A percentile compares a stretch with the other conserved stretches of the same genome.
Evolutionary conservation across 192 early-diverging fungal species (phyloP).

Genomic region (Blastocladiella britannica): DNA sequence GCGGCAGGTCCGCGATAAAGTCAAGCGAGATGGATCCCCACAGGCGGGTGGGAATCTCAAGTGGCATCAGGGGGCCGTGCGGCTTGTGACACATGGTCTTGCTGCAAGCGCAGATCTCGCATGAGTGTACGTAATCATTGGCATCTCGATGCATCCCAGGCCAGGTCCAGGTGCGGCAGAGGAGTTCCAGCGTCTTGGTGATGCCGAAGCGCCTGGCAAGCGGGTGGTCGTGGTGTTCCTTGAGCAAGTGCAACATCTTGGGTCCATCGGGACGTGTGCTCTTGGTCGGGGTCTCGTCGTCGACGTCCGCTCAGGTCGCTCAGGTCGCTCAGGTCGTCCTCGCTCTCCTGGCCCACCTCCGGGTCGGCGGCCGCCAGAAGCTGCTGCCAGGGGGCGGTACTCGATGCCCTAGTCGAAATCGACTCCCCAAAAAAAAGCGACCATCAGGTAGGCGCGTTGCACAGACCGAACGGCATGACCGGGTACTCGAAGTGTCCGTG

Average conservation of each 20-base stretch:
- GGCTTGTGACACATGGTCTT: background rate
- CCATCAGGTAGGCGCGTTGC: constrained; percentile 27
- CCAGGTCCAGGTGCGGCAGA: background rate
- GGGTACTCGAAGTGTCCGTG: constrained; percentile 24
- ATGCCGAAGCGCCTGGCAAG: background rate
- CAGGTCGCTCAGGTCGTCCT: too few relatives aligned
- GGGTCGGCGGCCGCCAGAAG: too few relatives aligned
- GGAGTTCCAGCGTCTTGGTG: background rate
- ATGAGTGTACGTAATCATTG: background rate
- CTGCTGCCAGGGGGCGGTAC: too few relatives aligned
- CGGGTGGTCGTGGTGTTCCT: background rate
- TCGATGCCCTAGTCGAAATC: too few relatives aligned
- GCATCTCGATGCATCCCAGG: background rate
- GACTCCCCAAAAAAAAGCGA: constrained; percentile 5
- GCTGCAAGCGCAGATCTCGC: background rate
- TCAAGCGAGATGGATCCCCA: background rate
- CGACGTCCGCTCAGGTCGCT: too few relatives aligned
- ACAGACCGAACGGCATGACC: constrained; percentile 38
- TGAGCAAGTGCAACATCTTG: too few relatives aligned
- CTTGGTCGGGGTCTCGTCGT: too few relatives aligned
- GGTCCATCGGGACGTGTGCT: too few relatives aligned
- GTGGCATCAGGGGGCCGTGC: background rate
- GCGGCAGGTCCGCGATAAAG: background rate
- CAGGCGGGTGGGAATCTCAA: background rate
- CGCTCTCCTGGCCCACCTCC: too few relatives aligned